phyloP scores from a whole-genome alignment of 495 filamentous ascomycete species.

The Aspergillus panamensis region DNA sequence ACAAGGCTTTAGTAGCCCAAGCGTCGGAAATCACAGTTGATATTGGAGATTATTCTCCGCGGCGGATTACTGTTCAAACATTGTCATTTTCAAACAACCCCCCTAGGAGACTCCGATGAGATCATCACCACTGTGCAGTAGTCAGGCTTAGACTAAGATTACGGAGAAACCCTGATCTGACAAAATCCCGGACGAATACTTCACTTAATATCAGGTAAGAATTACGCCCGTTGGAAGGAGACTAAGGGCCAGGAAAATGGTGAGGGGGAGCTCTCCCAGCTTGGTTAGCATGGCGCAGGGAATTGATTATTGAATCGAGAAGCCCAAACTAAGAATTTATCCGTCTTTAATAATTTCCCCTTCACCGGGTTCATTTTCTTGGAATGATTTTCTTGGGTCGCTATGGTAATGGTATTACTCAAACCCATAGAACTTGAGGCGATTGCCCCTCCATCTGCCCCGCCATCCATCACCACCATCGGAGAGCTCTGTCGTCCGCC shows the following conservation, averaged over 20 bases:
- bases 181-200: constrained; percentile 7
- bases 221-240: neutral
- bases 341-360: constrained; percentile 9
- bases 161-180: constrained; percentile 5
- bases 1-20: neutral
- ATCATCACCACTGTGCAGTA: neutral
- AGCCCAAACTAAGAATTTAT: constrained; percentile 7
- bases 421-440: neutral
- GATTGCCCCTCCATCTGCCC: constrained; percentile 41
- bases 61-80: constrained; percentile 1
- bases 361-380: constrained; percentile 25
- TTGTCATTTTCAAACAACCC: neutral
- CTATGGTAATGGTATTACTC: constrained; percentile 16
- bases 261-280: neutral
- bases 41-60: constrained; percentile 14
- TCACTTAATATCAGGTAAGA: neutral
- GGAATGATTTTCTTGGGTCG: constrained; percentile 16
- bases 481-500: constrained; percentile 18
- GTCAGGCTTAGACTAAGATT: neutral
- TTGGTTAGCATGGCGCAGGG: neutral
- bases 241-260: neutral
- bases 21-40: constrained; percentile 7
- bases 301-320: neutral
- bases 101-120: neutral
- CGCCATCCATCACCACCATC: constrained; percentile 20